Evolutionary conservation across 2,329 filamentous ascomycete species (phyloP), one percentile per base, ranked within the genome.

Genomic region (Cladophialophora yegresii): DNA sequence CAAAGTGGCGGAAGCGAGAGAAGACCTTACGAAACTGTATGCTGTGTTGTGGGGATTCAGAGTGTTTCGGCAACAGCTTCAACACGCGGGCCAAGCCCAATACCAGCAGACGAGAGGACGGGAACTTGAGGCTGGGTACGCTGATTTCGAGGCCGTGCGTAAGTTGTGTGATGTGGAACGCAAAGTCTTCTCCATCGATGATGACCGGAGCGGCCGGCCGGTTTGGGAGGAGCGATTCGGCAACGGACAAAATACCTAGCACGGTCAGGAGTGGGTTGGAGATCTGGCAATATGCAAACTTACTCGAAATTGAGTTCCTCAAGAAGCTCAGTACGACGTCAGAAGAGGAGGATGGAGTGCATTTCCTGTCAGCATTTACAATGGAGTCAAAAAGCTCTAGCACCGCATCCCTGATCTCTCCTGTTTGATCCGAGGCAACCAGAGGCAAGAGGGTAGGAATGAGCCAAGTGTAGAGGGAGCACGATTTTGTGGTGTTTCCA

Each of bases 381-480:
- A 68, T 66, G 4, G 59, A 33, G 43, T 58, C 36, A 47, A 62
- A 62, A 22, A 68, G 23, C 9, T 51, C 49, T 4, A 62, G 55
- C 22, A 66, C 56, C 16, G 51, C 45, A 51, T 68, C 61, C 40
- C 59, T 56, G 30, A 59, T 50, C 4, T 54, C 54, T 20, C 49
- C 51, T 33, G 56, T 36, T 30, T 61, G 53, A n/a, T 43, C 26
- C 16, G 61, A 62, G 32, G 62, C 76, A 53, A 81, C 74, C 45
- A 86, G 70, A 36, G 78, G 76, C 56, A 86, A 73, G 33, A 87
- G 72, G 58, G 81, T 82, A 16, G 84, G 79, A 45, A 84, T 74
- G 33, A 88, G 74, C 81, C 82, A 84, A 26, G 84, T 74, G 65
- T 83, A 79, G 26, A 87, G 76, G 5, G 81, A 83, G 4, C 80